A percentile compares a stretch with the other conserved stretches of the same genome.
phyloP scores from a whole-genome alignment of 352 stramenopile genomes.

The Phytophthora chlamydospora region DNA sequence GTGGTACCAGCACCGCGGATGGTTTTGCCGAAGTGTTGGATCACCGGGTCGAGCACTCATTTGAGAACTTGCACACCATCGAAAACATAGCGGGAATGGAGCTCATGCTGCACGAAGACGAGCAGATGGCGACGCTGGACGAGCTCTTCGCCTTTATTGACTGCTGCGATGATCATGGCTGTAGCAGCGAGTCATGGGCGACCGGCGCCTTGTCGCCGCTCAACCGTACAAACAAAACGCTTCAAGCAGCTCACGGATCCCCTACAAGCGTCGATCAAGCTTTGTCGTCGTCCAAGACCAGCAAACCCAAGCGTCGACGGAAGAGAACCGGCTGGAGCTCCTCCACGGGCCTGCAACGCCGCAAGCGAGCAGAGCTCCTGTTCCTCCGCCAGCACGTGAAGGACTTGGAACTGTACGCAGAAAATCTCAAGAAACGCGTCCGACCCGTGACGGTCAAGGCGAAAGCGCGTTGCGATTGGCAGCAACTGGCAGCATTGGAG shows the following conservation, averaged over 20 bases:
- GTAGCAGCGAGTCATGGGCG: not conserved
- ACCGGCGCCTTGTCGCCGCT: slow-evolving; percentile 3
- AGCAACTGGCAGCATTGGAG: slow-evolving; percentile 17
- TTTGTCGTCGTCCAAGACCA: too few relatives aligned
- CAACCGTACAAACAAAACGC: not conserved
- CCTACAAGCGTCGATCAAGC: slow-evolving; percentile 3
- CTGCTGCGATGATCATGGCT: slow-evolving; percentile 17
- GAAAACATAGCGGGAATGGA: slow-evolving; percentile 19
- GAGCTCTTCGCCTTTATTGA: slow-evolving; percentile 40
- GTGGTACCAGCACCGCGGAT: slow-evolving; percentile 9
- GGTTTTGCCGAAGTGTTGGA: too few relatives aligned
- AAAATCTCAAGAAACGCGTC: slow-evolving; percentile 20
- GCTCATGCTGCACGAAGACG: slow-evolving; percentile 7
- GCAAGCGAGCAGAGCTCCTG: slow-evolving; percentile 31
- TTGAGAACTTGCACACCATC: slow-evolving; percentile 4
- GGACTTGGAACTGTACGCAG: slow-evolving; percentile 25
- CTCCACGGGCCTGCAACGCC: slow-evolving; percentile 31
- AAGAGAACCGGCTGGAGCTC: slow-evolving; percentile 33
- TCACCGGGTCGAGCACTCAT: too few relatives aligned
- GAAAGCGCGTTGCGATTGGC: slow-evolving; percentile 14
- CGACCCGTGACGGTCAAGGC: not conserved
- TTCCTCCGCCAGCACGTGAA: slow-evolving; percentile 26
- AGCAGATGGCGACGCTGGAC: slow-evolving; percentile 25
- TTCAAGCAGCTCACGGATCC: not conserved
- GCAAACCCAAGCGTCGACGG: slow-evolving; percentile 24